phyloP scores from a whole-genome alignment of 306 rosid genomes.

The Purshia tridentata region DNA sequence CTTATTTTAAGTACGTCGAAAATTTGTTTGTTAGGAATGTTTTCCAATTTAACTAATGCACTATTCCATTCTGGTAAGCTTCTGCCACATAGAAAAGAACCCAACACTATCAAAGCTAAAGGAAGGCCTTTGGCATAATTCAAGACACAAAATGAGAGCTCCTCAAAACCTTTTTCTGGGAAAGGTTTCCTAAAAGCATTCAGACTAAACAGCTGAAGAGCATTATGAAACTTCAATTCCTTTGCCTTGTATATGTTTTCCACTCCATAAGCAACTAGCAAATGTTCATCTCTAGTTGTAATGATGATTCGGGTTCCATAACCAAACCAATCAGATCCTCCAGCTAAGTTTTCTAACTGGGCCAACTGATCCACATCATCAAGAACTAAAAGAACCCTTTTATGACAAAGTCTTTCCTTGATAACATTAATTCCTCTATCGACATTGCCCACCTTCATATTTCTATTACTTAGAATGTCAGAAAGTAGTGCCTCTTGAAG shows the following conservation, averaged over 20 bases:
- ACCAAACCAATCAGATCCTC: no score
- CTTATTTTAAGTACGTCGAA: no score
- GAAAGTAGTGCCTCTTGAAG: slow-evolving; percentile 24
- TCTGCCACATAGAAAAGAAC: slow-evolving; percentile 27
- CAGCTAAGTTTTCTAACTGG: no score
- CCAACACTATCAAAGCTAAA: no score
- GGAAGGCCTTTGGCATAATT: slow-evolving; percentile 36
- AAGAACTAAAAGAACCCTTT: no score
- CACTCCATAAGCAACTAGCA: not conserved
- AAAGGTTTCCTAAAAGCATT: slow-evolving; percentile 21
- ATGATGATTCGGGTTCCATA: no score
- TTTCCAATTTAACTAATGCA: slow-evolving; percentile 22
- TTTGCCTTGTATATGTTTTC: not conserved
- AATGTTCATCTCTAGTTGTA: no score
- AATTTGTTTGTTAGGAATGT: slow-evolving; percentile 17
- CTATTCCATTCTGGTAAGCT: slow-evolving; percentile 24
- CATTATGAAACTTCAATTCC: slow-evolving; percentile 4
- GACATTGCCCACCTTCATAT: no score
- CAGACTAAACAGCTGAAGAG: slow-evolving; percentile 23
- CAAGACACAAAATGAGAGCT: slow-evolving; percentile 5
- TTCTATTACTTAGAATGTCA: not conserved
- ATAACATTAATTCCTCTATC: no score
- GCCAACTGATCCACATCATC: no score
- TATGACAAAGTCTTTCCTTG: no score
- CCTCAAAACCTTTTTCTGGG: slow-evolving; percentile 16